Base-by-base conservation (phyloP, 495 filamentous ascomycete genomes). In the Daldinia grandis region DNA sequence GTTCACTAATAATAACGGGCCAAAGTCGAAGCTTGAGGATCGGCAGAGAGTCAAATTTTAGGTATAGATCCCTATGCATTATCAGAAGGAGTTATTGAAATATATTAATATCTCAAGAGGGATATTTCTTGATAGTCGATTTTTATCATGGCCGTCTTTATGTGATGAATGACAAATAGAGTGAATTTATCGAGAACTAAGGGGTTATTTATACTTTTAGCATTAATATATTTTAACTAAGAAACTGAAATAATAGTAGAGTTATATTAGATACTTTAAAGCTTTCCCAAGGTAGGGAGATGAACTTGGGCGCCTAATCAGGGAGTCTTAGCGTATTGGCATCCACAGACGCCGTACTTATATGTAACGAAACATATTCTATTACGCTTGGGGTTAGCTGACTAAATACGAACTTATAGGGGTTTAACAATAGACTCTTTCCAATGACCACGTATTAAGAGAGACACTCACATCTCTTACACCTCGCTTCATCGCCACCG, bases 401-500 rank as follows among this genome's bases (percentile, higher is more conserved):
- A 31, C 7, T 6, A 55, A 35, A 1, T 24, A 38, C 12, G 4
- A 38, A 56, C 12, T 31, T 6, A 9, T 30, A 35, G 42, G 10
- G 19, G 27, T n/a, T 15, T 17, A 12, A 30, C 6, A 27, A 12
- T 35, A 35, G 12, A 1, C 33, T 12, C 3, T 35, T 35, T 35
- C 14, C 0, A 35, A 1, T 35, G 33, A 14, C 10, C 3, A 14
- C 12, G 3, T 35, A 35, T 24, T 12, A 33, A 17, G 5, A 24
- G 14, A 30, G 19, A 14, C 44, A 53, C 59, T 63, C 15, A 68
- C 66, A 17, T 90, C 86, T 70, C 82, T 88, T 6, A 95, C 93
- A 31, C 88, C 82, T 50, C 92, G 82, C 79, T 94, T 95, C 91
- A 95, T 92, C 1, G 89, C 81, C 8, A 86, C 87, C 1, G 92